Conservation (phyloP, 2,329 filamentous ascomycete genomes). For the Fusarium mangiferae region DNA sequence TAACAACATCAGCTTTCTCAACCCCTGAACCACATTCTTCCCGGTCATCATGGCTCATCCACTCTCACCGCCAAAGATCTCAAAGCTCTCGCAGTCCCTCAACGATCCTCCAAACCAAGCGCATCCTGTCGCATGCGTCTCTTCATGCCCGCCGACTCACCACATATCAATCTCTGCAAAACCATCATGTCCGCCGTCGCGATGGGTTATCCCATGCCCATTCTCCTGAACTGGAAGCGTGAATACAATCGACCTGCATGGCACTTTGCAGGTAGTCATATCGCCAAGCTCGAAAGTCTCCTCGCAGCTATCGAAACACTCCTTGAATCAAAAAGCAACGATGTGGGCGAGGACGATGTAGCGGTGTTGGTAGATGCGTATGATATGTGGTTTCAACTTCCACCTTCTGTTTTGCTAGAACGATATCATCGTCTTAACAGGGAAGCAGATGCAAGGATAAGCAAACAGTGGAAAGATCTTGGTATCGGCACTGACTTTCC, state of each 20-base stretch:
- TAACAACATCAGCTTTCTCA: slow-evolving; percentile 24
- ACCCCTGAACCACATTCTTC: not conserved
- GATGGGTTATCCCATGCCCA: slow-evolving; percentile 52
- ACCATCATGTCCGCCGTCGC: slow-evolving; percentile 52
- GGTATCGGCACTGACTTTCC: slow-evolving; percentile 39
- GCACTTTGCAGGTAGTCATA: slow-evolving; percentile 53
- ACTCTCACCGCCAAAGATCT: slow-evolving; percentile 23
- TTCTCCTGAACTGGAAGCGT: slow-evolving; percentile 51
- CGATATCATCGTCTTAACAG: slow-evolving; percentile 51
- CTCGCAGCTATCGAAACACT: slow-evolving; percentile 46
- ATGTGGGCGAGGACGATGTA: slow-evolving; percentile 46
- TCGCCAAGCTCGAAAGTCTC: slow-evolving; percentile 52
- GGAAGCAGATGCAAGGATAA: slow-evolving; percentile 47
- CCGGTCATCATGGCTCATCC: not conserved
- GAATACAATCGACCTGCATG: slow-evolving; percentile 52
- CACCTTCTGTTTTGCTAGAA: slow-evolving; percentile 50
- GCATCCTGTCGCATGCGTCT: slow-evolving; percentile 46
- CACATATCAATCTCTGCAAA: slow-evolving; percentile 53
- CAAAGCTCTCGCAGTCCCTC: slow-evolving; percentile 9
- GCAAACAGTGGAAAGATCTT: slow-evolving; percentile 37
- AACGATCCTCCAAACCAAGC: not conserved
- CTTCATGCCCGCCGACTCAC: slow-evolving; percentile 53
- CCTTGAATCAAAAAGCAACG: slow-evolving; percentile 27
- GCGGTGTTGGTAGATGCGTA: slow-evolving; percentile 52
- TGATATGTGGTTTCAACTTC: slow-evolving; percentile 54